Evolutionary conservation across 441 rosid genomes (phyloP).

Genomic region (Breynia disticha): DNA sequence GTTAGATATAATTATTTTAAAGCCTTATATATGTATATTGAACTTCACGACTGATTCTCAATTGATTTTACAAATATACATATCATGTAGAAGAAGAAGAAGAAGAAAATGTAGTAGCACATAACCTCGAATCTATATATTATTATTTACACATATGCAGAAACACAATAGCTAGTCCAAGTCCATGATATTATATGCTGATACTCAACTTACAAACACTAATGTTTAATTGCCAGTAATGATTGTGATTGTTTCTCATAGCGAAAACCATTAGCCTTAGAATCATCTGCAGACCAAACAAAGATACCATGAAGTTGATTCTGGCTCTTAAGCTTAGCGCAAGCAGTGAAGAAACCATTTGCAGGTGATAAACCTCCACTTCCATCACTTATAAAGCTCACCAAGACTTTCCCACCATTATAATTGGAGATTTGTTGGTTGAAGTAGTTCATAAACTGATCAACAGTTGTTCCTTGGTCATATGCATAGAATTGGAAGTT

Average conservation of each 20-base stretch:
- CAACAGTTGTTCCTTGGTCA: slow-evolving; percentile 25
- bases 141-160: neutral
- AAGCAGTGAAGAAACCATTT: slow-evolving; percentile 33
- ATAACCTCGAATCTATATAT: neutral
- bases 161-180: neutral
- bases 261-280: slow-evolving; percentile 22
- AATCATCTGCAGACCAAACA: slow-evolving; percentile 36
- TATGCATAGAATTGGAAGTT: slow-evolving; percentile 43
- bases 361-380: slow-evolving; percentile 30
- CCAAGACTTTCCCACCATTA: slow-evolving; percentile 31
- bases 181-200: neutral
- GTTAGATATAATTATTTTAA: too few species aligned
- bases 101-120: neutral
- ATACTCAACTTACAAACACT: slow-evolving; percentile 2
- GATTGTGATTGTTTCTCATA: slow-evolving; percentile 35
- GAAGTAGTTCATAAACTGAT: slow-evolving; percentile 29
- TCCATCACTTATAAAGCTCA: slow-evolving; percentile 27
- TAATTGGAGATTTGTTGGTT: slow-evolving; percentile 25
- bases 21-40: too few species aligned
- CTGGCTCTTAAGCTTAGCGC: slow-evolving; percentile 27
- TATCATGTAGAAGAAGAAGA: neutral
- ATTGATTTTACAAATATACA: too few species aligned
- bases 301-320: slow-evolving; percentile 32
- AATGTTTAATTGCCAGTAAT: slow-evolving; percentile 24
- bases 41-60: too few species aligned